A percentile compares a stretch with the other conserved stretches of the same genome.
Conservation (phyloP, 2,329 filamentous ascomycete genomes). For the Passalora sequoiae region DNA sequence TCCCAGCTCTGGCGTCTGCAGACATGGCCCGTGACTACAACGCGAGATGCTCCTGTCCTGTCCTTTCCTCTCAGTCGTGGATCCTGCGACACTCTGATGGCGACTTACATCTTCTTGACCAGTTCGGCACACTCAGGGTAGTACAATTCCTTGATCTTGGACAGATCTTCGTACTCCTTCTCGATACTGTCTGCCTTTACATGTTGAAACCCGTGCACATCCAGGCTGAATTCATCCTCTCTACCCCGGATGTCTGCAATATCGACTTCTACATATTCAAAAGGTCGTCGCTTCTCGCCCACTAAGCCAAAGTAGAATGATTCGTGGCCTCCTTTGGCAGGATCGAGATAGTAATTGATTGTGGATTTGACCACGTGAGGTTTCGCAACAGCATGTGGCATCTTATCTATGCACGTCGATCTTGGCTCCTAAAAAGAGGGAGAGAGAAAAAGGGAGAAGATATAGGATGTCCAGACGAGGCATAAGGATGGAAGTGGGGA, state of each 20-base stretch:
- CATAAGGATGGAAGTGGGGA: not conserved
- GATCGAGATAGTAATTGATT: constrained; percentile 15
- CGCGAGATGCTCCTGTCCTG: no score
- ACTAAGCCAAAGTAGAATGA: constrained; percentile 10
- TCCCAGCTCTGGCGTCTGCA: no score
- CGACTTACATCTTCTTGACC: no score
- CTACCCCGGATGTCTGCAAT: constrained; percentile 39
- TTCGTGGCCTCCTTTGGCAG: constrained; percentile 10
- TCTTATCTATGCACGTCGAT: no score
- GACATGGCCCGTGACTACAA: no score
- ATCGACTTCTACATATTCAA: constrained; percentile 31
- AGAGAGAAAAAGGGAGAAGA: no score
- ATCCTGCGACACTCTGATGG: no score
- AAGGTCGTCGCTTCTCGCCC: constrained; percentile 11
- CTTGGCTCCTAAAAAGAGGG: no score
- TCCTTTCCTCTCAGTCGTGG: no score
- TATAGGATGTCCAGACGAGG: not conserved
- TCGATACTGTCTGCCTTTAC: not conserved
- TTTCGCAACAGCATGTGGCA: not conserved
- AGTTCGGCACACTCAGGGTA: no score
- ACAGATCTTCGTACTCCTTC: no score
- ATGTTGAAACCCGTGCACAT: constrained; percentile 25
- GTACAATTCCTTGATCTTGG: no score
- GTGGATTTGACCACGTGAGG: not conserved
- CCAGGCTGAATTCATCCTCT: constrained; percentile 9